A percentile compares a stretch with the other conserved stretches of the same genome.
Evolutionary conservation across 345 rosid species (phyloP).

Genomic region (Psidium guajava): DNA sequence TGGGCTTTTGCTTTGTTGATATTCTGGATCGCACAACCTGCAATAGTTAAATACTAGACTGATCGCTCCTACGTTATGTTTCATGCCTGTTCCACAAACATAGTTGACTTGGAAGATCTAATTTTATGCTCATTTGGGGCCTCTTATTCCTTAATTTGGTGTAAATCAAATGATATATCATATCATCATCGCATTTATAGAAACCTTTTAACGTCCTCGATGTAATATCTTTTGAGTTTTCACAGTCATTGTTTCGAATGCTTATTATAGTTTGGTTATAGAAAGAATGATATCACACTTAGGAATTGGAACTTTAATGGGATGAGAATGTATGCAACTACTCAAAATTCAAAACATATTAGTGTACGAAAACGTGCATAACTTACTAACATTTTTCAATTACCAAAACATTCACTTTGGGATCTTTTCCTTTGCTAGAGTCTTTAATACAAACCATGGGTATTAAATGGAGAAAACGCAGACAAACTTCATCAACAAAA

Average conservation of each 20-base stretch:
- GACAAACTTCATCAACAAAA: neutral
- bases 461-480: neutral
- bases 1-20: neutral
- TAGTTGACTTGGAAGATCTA: neutral
- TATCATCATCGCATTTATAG: neutral
- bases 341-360: neutral
- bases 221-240: neutral
- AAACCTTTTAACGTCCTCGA: neutral
- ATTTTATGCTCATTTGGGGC: neutral
- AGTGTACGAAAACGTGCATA: neutral
- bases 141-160: neutral
- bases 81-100: neutral
- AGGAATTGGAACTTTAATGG: neutral
- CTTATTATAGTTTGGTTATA: neutral
- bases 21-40: neutral
- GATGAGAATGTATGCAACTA: no score
- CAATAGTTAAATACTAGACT: neutral
- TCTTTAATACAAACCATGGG: neutral
- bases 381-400: neutral
- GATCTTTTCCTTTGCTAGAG: neutral
- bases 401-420: neutral
- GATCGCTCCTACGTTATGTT: neutral
- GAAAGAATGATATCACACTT: neutral
- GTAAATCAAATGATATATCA: neutral
- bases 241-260: neutral